A percentile compares a stretch with the other conserved stretches of the same genome.
These are phyloP conservation scores for Dissoconium aciculare DNA, from an alignment of 2,329 filamentous ascomycete species.

Conservation along the genomic window DNA sequence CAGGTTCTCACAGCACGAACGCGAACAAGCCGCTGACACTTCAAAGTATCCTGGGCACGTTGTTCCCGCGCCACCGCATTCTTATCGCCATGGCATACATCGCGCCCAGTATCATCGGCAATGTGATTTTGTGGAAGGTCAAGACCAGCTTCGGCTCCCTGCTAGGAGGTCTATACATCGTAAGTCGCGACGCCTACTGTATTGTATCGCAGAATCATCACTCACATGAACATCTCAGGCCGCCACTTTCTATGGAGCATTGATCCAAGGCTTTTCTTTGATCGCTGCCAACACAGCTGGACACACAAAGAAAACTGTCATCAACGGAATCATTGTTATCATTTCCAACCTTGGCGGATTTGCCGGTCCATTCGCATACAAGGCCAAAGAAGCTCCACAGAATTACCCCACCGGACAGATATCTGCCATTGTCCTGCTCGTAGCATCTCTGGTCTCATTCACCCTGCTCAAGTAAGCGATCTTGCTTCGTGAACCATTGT, in stretches of 20 bases:
- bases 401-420: slow-evolving; percentile 2
- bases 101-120: neutral
- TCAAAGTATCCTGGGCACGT: neutral
- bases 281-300: neutral
- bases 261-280: neutral
- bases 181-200: neutral
- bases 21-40: too few species aligned
- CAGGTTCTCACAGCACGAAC: too few species aligned
- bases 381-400: neutral
- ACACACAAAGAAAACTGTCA: slow-evolving; percentile 2
- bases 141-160: neutral
- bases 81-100: neutral
- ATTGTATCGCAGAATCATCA: neutral
- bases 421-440: neutral
- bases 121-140: slow-evolving; percentile 1
- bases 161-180: neutral
- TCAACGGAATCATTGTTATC: slow-evolving; percentile 2
- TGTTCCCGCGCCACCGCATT: neutral
- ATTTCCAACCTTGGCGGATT: slow-evolving; percentile 1
- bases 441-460: neutral
- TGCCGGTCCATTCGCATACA: slow-evolving; percentile 1
- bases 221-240: neutral
- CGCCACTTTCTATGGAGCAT: neutral
- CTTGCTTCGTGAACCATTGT: too few species aligned
- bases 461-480: too few species aligned